Conservation (phyloP, 345 rosid species). For the Anacardium occidentale region DNA sequence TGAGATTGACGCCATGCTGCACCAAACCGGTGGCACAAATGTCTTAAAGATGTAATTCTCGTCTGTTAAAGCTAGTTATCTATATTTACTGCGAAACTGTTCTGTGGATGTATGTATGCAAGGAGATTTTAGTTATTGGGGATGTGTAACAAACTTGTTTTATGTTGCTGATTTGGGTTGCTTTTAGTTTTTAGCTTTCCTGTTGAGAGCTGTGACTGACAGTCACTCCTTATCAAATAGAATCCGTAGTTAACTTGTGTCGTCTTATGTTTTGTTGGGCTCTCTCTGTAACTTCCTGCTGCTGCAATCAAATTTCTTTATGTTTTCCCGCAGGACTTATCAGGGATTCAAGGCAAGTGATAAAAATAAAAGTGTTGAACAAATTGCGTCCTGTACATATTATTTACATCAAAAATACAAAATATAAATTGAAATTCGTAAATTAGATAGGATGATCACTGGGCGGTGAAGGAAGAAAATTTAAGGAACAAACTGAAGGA, state of each 20-base stretch:
- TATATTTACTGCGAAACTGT: background rate
- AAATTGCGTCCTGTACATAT: too few relatives aligned
- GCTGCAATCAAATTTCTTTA: too few relatives aligned
- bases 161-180: background rate
- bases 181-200: background rate
- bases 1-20: constrained; percentile 87
- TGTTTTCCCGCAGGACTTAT: too few relatives aligned
- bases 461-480: too few relatives aligned
- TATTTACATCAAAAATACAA: background rate
- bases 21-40: constrained; percentile 64
- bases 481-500: too few relatives aligned
- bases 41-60: background rate
- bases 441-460: background rate
- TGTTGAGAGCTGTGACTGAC: too few relatives aligned
- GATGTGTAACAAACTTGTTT: background rate
- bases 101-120: background rate
- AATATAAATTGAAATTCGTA: background rate
- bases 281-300: too few relatives aligned
- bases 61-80: background rate
- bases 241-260: too few relatives aligned
- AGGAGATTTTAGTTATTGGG: constrained; percentile 1
- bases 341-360: too few relatives aligned
- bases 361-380: too few relatives aligned
- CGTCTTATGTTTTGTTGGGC: too few relatives aligned
- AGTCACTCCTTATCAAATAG: too few relatives aligned